Percentiles rank a stretch among this genome's conserved stretches.
Evolutionary conservation across 345 rosid species (phyloP).

Genomic region (Eucalyptus microcorys): DNA sequence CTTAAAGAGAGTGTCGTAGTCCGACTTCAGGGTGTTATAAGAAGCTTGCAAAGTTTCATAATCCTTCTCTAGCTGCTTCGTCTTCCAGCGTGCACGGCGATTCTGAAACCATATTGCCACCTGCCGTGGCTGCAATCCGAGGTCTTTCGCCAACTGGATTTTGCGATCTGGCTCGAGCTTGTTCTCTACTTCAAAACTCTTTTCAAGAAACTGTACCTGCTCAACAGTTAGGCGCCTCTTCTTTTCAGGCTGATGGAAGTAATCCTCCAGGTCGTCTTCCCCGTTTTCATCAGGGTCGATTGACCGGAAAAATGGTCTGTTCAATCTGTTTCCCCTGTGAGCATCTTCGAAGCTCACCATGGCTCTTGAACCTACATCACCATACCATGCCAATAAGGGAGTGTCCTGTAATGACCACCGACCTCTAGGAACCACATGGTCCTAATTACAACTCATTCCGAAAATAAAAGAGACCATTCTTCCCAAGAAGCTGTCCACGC

Average conservation of each 20-base stretch:
- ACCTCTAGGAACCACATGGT: neutral
- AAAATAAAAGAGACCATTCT: neutral
- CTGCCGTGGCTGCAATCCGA: conserved; percentile 57
- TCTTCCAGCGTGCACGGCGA: conserved; percentile 49
- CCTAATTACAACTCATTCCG: neutral
- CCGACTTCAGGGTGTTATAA: conserved; percentile 26
- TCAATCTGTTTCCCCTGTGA: neutral
- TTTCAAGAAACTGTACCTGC: conserved; percentile 53
- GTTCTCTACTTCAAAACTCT: conserved; percentile 43
- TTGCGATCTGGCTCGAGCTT: conserved; percentile 61
- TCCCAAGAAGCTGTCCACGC: neutral
- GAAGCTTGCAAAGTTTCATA: conserved; percentile 25
- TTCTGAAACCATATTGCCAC: conserved; percentile 64
- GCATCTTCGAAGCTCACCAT: conserved; percentile 31
- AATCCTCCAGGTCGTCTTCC: conserved; percentile 32
- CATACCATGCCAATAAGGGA: neutral
- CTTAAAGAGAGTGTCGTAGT: conserved; percentile 23
- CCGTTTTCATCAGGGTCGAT: conserved; percentile 28
- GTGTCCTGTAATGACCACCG: neutral
- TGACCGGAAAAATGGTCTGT: conserved; percentile 6
- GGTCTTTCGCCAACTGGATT: conserved; percentile 44
- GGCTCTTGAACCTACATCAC: conserved; percentile 21
- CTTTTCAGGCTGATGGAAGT: conserved; percentile 31
- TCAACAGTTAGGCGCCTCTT: conserved; percentile 25
- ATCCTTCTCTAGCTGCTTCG: conserved; percentile 49